These are phyloP conservation scores for Claviceps lovelessii DNA, from an alignment of 2,329 filamentous ascomycete genomes.

Conservation along the genomic window DNA sequence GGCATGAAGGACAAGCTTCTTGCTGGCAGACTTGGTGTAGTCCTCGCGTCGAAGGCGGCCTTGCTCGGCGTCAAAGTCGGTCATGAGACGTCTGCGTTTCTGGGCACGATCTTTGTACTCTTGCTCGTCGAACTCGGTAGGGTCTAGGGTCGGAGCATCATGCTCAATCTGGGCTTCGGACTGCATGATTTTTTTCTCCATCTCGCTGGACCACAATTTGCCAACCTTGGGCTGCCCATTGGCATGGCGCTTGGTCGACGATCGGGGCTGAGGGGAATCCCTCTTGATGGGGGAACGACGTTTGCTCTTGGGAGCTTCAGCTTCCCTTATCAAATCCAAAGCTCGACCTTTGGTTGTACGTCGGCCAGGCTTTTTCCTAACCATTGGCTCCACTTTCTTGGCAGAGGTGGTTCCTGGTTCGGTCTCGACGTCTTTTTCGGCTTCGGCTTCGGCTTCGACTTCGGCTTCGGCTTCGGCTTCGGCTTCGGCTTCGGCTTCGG, in stretches of 20 bases:
- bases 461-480: constrained; percentile 15
- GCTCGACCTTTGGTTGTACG: constrained; percentile 35
- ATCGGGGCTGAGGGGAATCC: constrained; percentile 31
- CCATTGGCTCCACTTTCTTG: constrained; percentile 13
- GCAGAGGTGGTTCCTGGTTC: constrained; percentile 16
- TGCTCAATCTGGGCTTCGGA: constrained; percentile 29
- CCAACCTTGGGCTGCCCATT: constrained; percentile 48
- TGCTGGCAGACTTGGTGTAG: constrained; percentile 42
- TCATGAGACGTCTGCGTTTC: constrained; percentile 57
- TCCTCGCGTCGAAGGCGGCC: constrained; percentile 48
- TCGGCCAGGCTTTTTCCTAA: constrained; percentile 19
- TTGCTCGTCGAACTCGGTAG: constrained; percentile 27
- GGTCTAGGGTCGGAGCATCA: constrained; percentile 31
- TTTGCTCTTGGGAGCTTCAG: constrained; percentile 32
- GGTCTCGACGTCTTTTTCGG: constrained; percentile 21
- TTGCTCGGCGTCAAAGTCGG: constrained; percentile 46
- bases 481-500: constrained; percentile 7
- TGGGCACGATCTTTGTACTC: constrained; percentile 41
- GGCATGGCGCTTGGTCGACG: constrained; percentile 42
- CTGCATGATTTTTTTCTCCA: constrained; percentile 27
- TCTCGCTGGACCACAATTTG: constrained; percentile 43
- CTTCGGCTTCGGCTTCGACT: constrained; percentile 10
- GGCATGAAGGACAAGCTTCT: constrained; percentile 53
- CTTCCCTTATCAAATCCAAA: constrained; percentile 36
- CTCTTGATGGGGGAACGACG: constrained; percentile 39